Evolutionary conservation across 2,329 filamentous ascomycete species (phyloP), one percentile per base, ranked within the genome.

Genomic region (Claviceps sp.): DNA sequence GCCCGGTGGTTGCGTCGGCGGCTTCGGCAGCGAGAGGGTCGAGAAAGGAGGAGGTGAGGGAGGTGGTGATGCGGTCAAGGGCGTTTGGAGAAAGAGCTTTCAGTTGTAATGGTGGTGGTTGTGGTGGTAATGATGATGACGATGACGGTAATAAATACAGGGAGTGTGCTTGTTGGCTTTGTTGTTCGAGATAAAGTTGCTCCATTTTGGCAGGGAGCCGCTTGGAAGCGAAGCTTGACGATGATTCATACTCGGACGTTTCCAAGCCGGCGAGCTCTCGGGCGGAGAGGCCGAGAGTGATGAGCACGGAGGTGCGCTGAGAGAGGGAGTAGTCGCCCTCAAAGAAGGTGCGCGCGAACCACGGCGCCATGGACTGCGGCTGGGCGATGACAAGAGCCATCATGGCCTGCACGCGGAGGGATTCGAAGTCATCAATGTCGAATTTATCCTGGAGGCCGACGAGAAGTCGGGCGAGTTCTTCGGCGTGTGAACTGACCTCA

Each of bases 241-340:
- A 65, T 0, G 69, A 62, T 1, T 72, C 71, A 38, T 79, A 72
- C 6, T 75, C 72, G 0, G 77, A 79, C 7, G 72, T 69, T 47
- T 85, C 81, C 57, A 86, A 81, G 0, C 93, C 90, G 1, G 88
- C 88, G 9, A 98, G 68, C 66, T 97, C 90, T 54, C 91, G 79
- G 2, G 87, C 87, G 34, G 85, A 81, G 0, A 98, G 71, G 0
- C 90, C 91, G 4, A 98, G 71, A 0, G 87, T 83, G 20, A 88
- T 84, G 50, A 98, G 81, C 40, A 97, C 76, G 0, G 86, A 81
- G 7, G 85, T 86, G 41, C 93, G 79, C 64, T 97, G 91, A 0
- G 84, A 79, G 40, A 97, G 72, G 0, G 90, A 95, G 66, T 93
- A 90, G 63, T 98, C 93, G 16, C 90, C 90, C 43, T 88, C 84